Evolutionary conservation across 257 asterid genomes (phyloP).

Genomic region (Penstemon barbatus): DNA sequence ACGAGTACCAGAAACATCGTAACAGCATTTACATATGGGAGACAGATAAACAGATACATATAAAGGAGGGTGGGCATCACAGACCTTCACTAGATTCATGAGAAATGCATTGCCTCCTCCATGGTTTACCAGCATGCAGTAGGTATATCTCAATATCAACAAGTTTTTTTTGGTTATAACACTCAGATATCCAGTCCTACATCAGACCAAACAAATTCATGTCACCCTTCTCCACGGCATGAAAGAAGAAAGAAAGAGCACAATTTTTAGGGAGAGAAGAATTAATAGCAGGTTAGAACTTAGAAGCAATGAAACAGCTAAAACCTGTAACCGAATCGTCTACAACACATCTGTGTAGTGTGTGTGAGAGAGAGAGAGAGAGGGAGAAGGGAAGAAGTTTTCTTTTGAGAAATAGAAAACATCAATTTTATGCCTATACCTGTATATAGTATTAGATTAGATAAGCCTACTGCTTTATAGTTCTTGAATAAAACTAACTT

Average conservation of each 20-base stretch:
- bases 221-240: slow-evolving; percentile 21
- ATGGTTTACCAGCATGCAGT: slow-evolving; percentile 94
- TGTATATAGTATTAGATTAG: too few species aligned
- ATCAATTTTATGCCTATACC: too few species aligned
- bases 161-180: slow-evolving; percentile 63
- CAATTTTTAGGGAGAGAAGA: slow-evolving; percentile 1
- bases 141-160: slow-evolving; percentile 75
- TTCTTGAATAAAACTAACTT: too few species aligned
- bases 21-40: background rate
- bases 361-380: too few species aligned
- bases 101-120: slow-evolving; percentile 59
- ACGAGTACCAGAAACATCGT: background rate
- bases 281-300: slow-evolving; percentile 1
- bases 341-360: too few species aligned
- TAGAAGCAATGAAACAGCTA: slow-evolving; percentile 19
- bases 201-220: slow-evolving; percentile 24
- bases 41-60: background rate
- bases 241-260: slow-evolving; percentile 14
- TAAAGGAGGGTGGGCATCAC: background rate
- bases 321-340: background rate
- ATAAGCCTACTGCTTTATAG: too few species aligned
- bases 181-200: slow-evolving; percentile 87
- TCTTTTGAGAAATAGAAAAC: too few species aligned
- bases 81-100: slow-evolving; percentile 55
- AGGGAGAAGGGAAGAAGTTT: too few species aligned